A percentile compares a stretch with the other conserved stretches of the same genome.
These are phyloP conservation scores for Posidonia australis DNA, from an alignment of 106 monocot species.

Conservation along the genomic window DNA sequence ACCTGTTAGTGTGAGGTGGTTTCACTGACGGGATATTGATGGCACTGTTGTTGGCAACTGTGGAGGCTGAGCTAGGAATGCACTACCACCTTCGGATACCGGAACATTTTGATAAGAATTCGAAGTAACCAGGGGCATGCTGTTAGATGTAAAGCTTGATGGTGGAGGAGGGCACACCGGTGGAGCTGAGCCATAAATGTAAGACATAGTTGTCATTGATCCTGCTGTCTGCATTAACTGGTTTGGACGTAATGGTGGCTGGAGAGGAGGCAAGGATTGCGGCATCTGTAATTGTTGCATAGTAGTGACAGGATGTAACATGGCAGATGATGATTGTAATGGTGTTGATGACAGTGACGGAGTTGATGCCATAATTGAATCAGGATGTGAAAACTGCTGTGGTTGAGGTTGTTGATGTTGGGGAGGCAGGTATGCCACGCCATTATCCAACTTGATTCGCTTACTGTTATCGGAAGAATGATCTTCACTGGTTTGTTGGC, in stretches of 20 bases:
- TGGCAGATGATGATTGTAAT: constrained; percentile 3
- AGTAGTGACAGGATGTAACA: neutral
- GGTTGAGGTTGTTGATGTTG: constrained; percentile 16
- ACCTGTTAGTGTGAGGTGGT: neutral
- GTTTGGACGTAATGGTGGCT: constrained; percentile 2
- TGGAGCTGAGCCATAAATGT: constrained; percentile 15
- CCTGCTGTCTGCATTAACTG: constrained; percentile 17
- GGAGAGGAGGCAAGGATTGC: constrained; percentile 18
- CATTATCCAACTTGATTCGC: constrained; percentile 41
- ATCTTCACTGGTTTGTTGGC: constrained; percentile 29
- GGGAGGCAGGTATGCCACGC: constrained; percentile 18
- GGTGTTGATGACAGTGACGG: neutral
- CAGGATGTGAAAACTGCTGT: constrained; percentile 26
- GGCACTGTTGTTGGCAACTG: constrained; percentile 16
- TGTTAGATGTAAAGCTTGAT: constrained; percentile 5
- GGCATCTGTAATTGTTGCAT: constrained; percentile 8
- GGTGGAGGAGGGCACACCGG: constrained; percentile 1
- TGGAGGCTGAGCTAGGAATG: constrained; percentile 11
- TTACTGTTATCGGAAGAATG: constrained; percentile 30
- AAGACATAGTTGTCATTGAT: constrained; percentile 10
- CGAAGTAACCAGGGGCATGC: constrained; percentile 4
- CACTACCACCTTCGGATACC: constrained; percentile 11
- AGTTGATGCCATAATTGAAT: constrained; percentile 1
- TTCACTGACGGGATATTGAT: constrained; percentile 24
- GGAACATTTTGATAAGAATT: constrained; percentile 23